Evolutionary conservation across 2,329 filamentous ascomycete genomes (phyloP), one percentile per base, ranked within the genome.

Genomic region (Zymoseptoria crescenta): DNA sequence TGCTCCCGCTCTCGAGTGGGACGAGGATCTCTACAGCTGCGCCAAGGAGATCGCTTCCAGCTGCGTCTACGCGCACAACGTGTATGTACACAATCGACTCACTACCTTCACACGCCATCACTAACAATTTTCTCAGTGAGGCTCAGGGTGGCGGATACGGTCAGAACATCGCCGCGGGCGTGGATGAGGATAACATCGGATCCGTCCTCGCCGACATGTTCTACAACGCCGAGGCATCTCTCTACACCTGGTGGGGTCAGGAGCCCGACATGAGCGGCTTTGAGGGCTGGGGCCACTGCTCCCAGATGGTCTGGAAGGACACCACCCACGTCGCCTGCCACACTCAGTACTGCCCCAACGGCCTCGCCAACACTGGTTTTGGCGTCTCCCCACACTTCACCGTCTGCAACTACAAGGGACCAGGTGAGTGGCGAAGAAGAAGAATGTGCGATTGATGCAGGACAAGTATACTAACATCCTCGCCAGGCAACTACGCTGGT

Each of bases 111-210:
- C 2, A 1, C 13, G 56, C 35, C 29, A 24, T 24, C 49, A 48
- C 75, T 80, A 62, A 80, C 68, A 59, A 45, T 16, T 35, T 16
- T 41, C 20, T 27, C 67, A 85, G 81, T 67, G 73, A 77, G 27
- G 77, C 82, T 52, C 83, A 83, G 62, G 80, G 77, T 55, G 84
- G 84, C 57, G 80, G 81, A 51, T 95, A 94, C 71, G 94, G 94
- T 50, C 94, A 99, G 79, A 99, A 97, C 82, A 87, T 97, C 60
- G 93, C 89, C 70, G 86, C 87, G 61, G 80, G 86, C 65, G 80
- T 83, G 61, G 70, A 74, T 1, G 72, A 76, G n/a, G 75, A 74
- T 61, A 81, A 85, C 52, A 79, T 89, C 63, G 83, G 84, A 56
- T 79, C 82, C 64, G 85, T 87, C 66, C 86, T 93, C 71, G 89